phyloP scores from a whole-genome alignment of 768 basidiomycete species.

The Rubroboletus satanas region DNA sequence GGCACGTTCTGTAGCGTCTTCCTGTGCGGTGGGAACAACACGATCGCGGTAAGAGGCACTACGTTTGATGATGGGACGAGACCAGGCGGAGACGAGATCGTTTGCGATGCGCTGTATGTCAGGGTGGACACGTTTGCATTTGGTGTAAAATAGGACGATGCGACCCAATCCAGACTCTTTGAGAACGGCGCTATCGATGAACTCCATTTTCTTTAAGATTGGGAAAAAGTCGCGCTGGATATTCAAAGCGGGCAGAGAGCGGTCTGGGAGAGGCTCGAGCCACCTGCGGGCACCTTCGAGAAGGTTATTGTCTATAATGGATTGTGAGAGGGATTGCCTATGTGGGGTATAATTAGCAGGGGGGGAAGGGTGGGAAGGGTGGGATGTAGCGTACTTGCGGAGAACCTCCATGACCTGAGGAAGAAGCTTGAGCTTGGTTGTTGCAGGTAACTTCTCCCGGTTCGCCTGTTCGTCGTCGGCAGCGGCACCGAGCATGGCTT shows the following conservation, averaged over 20 bases:
- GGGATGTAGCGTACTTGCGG: slow-evolving; percentile 64
- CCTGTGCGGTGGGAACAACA: slow-evolving; percentile 56
- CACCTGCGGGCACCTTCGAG: slow-evolving; percentile 84
- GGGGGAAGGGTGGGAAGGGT: too few species aligned
- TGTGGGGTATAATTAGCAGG: neutral
- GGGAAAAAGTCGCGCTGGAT: slow-evolving; percentile 92
- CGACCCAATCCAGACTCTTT: slow-evolving; percentile 90
- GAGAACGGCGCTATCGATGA: slow-evolving; percentile 85
- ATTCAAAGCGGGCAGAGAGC: slow-evolving; percentile 89
- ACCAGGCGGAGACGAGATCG: slow-evolving; percentile 82
- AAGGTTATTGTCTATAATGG: slow-evolving; percentile 93
- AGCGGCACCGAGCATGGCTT: slow-evolving; percentile 83
- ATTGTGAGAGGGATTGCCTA: slow-evolving; percentile 81
- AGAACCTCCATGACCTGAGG: slow-evolving; percentile 90
- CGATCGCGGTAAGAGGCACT: slow-evolving; percentile 78
- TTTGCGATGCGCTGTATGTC: slow-evolving; percentile 79
- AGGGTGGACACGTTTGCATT: slow-evolving; percentile 83
- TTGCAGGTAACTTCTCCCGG: slow-evolving; percentile 74
- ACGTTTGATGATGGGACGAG: slow-evolving; percentile 87
- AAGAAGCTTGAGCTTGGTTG: slow-evolving; percentile 77
- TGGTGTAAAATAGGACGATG: slow-evolving; percentile 92
- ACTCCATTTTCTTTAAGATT: slow-evolving; percentile 82
- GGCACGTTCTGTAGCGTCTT: slow-evolving; percentile 34
- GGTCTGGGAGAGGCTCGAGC: slow-evolving; percentile 93
- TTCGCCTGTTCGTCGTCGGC: slow-evolving; percentile 82